Evolutionary conservation across 352 stramenopile genomes (phyloP), one percentile per base, ranked within the genome.

Genomic region (Phytophthora idaei): DNA sequence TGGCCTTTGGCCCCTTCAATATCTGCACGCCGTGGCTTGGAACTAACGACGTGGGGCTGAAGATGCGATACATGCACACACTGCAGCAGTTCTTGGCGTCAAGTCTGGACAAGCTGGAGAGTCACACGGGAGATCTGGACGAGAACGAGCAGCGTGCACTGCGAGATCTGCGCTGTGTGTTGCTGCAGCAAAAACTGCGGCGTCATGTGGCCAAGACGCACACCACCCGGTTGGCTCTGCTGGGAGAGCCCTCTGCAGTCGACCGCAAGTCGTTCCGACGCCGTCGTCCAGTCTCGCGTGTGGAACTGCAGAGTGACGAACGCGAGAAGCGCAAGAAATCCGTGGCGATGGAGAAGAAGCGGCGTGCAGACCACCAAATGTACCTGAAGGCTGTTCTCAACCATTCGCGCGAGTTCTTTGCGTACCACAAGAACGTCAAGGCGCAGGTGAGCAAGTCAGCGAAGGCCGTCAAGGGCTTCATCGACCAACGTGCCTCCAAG

Each of bases 361-460:
- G 85, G 6, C 85, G 85, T 9, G 82, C 84, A 5, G 77, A 90
- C 37, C 87, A 92, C 31, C 87, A 94, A 58, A 71, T 83, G 48
- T 96, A 94, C 61, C 66, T 96, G 37, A 91, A 90, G 55, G 83
- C 85, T 0, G 80, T 96, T 4, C 53, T 95, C 37, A 92, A 92
- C 60, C 89, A 96, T 64, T 90, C 87, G 51, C 81, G 89, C 14
- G 87, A 94, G 58, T 96, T 96, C 42, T 92, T 92, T 31, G 73
- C 79, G n/a, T 95, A 86, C 58, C 89, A 96, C 72, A 94, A 94
- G 73, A 90, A 93, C 45, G 82, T 90, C 34, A 93, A 94, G 63
- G 68, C 74, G 12, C 83, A 92, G 47, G 61, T 89, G 1, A 80
- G 76, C 42, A 93, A 93, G 47, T 88, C 76, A 2, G 76, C 89